Conservation (phyloP, 108 stramenopile genomes). For the Poteriospumella lacustris region DNA sequence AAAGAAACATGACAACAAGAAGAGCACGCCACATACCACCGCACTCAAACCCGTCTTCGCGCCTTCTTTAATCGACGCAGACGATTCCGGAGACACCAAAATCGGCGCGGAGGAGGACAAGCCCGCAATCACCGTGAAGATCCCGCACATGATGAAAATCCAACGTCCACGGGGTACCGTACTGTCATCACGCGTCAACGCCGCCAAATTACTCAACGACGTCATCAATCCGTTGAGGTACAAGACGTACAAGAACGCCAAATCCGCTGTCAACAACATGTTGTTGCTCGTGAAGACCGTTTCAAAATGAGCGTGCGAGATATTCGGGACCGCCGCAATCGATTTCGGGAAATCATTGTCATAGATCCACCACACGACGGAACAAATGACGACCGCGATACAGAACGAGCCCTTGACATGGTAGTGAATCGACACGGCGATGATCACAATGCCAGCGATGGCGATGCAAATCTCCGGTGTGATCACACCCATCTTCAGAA, state of each 20-base stretch:
- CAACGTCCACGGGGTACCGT: constrained; percentile 8
- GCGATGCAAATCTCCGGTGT: constrained; percentile 22
- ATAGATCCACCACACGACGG: constrained; percentile 26
- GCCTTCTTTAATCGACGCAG: constrained; percentile 21
- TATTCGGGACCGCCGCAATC: neutral
- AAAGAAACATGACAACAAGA: constrained; percentile 18
- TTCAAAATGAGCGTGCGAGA: neutral
- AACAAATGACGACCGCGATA: neutral
- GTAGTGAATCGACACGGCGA: neutral
- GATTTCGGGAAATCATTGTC: constrained; percentile 6
- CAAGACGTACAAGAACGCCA: constrained; percentile 14
- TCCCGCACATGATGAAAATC: constrained; percentile 13
- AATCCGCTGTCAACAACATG: neutral
- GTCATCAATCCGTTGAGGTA: constrained; percentile 22
- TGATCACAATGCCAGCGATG: neutral
- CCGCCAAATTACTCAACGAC: constrained; percentile 5
- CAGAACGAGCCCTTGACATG: constrained; percentile 27
- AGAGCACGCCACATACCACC: constrained; percentile 18
- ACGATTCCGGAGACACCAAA: constrained; percentile 21
- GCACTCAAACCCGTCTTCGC: constrained; percentile 12
- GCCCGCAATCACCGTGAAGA: neutral
- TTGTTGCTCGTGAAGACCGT: neutral
- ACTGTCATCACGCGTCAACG: neutral
- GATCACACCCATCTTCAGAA: constrained; percentile 17
- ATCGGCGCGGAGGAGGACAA: neutral